Evolutionary conservation across 371 early-diverging fungal genomes (phyloP), one percentile per base, ranked within the genome.

Genomic region (Rhizoclosmatium hyalinum): DNA sequence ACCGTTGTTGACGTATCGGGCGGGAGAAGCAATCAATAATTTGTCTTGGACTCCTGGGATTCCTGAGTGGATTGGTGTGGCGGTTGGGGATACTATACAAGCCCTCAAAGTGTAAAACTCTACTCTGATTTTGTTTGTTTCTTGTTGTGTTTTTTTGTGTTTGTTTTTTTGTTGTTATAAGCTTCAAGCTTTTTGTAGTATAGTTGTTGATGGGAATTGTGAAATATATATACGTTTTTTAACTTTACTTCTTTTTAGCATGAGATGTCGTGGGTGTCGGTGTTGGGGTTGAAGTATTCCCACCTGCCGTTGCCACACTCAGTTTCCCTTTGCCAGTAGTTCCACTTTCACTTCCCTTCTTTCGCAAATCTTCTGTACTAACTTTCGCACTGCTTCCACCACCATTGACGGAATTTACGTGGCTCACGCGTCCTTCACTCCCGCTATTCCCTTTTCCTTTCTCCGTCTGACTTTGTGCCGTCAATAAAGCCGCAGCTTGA

Each of bases 51-150:
- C 91, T 19, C 80, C 88, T 14, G 82, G 85, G 3, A 79, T 82
- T 41, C 88, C 92, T 8, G 92, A 94, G 24, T 95, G 92, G 92
- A 82, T 95, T 46, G 93, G 91, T 41, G 87, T 94, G 73, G 88
- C 83, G 24, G 75, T 32, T 55, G 85, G 78, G 14, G 24, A 69
- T 42, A 55, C 62, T 42, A 73, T 87, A 47, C 79, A 84, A 76
- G 79, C 83, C 41, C 74, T 87, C 65, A 72, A 81, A 44, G 68
- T 84, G 3, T 84, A 67, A 77, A 14, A 45, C 32, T 32, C 32
- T 32, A 32, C 32, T 32, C 32, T 32, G 32, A n/a, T 32, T 19
- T n/a, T 32, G n/a, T 6, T 10, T n/a, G 19, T 17, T 17, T 6
- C 8, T 17, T 58, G 19, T n/a, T 21, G 19, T 58, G 58, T 2